A percentile compares a stretch with the other conserved stretches of the same genome.
Evolutionary conservation across 805 yeast genomes (phyloP).

Genomic region (Schwanniomyces occidentalis): DNA sequence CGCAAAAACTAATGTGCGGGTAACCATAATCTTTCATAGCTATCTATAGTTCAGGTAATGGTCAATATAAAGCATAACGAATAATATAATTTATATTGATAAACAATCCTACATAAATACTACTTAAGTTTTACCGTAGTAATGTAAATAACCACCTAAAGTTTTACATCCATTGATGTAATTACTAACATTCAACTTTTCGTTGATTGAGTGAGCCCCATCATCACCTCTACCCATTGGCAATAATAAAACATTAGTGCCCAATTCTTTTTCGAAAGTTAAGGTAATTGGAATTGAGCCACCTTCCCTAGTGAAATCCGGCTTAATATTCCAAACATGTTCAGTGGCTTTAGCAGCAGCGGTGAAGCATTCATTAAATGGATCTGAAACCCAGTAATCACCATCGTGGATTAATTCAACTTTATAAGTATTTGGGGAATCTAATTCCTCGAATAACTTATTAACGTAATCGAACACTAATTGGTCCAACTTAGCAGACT

Average conservation of each 20-base stretch:
- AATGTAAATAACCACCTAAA: conserved; percentile 90
- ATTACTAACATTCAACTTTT: conserved; percentile 85
- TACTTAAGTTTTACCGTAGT: conserved; percentile 47
- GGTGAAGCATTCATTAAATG: conserved; percentile 85
- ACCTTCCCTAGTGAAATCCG: conserved; percentile 98
- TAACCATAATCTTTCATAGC: too few species aligned
- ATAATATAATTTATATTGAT: too few species aligned
- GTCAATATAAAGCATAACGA: too few species aligned
- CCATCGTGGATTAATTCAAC: conserved; percentile 91
- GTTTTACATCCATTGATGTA: conserved; percentile 93
- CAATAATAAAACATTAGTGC: conserved; percentile 81
- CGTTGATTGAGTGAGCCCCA: conserved; percentile 98
- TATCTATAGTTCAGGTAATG: too few species aligned
- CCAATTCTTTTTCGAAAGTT: conserved; percentile 84
- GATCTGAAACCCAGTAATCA: conserved; percentile 93
- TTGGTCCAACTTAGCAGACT: conserved; percentile 73
- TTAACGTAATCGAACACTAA: conserved; percentile 72
- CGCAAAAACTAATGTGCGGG: conserved; percentile 6
- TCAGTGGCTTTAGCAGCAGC: conserved; percentile 96
- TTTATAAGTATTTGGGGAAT: conserved; percentile 72
- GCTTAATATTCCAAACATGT: conserved; percentile 91
- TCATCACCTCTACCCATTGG: conserved; percentile 99
- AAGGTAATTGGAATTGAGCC: conserved; percentile 98
- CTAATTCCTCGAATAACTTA: conserved; percentile 61
- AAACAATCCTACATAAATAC: neutral